Percentiles rank a stretch among this genome's conserved stretches.
These are phyloP conservation scores for Rhizophlyctis rosea DNA, from an alignment of 192 early-diverging fungal genomes.

Conservation along the genomic window DNA sequence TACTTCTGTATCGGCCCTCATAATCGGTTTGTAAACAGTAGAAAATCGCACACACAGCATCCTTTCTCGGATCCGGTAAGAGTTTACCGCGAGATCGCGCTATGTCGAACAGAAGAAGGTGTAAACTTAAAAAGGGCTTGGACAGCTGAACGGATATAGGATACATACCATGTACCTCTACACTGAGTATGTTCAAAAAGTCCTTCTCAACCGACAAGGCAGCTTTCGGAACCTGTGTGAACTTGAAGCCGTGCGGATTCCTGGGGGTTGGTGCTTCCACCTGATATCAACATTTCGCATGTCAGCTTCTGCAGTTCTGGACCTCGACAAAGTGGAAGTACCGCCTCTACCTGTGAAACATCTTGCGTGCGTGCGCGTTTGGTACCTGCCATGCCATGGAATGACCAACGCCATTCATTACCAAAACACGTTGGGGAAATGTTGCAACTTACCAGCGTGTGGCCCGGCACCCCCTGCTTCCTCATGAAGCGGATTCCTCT, in stretches of 20 bases:
- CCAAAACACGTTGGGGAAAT: too few relatives aligned
- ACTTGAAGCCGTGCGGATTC: conserved; percentile 66
- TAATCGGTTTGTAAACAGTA: conserved; percentile 65
- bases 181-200: conserved; percentile 47
- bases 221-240: conserved; percentile 48
- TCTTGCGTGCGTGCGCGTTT: conserved; percentile 3
- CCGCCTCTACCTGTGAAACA: conserved; percentile 17
- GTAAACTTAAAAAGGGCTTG: conserved; percentile 3
- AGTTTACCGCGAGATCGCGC: conserved; percentile 36
- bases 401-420: background rate
- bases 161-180: conserved; percentile 55
- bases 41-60: conserved; percentile 61
- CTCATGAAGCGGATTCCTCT: too few relatives aligned
- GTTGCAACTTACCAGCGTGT: too few relatives aligned
- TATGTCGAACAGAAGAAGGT: conserved; percentile 12
- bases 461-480: background rate
- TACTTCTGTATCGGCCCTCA: conserved; percentile 27
- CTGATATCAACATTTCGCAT: too few relatives aligned
- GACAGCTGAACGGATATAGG: too few relatives aligned
- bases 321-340: too few relatives aligned
- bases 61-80: conserved; percentile 66
- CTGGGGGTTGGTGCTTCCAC: conserved; percentile 64
- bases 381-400: background rate
- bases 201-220: conserved; percentile 42
- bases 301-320: too few relatives aligned